Evolutionary conservation across 495 filamentous ascomycete species (phyloP), one percentile per base, ranked within the genome.

Genomic region (Xylaria sp.): DNA sequence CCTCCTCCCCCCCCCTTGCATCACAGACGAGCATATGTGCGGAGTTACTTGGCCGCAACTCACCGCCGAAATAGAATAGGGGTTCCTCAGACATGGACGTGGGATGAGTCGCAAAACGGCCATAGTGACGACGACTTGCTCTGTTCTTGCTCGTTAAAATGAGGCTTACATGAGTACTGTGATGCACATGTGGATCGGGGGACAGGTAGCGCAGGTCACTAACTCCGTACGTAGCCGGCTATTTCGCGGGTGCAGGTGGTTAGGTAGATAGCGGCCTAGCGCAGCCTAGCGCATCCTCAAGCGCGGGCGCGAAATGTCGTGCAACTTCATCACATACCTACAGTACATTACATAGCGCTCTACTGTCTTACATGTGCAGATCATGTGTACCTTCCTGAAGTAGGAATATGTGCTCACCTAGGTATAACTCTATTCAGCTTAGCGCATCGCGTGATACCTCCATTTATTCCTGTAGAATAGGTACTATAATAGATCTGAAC

Each of bases 271-370:
- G 58, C 37, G 37, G 48, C 31, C 31, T 67, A 67, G 64, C 64
- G 48, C 44, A 19, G 26, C 29, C 52, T 66, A 66, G 62, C 62
- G 62, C 64, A 50, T 33, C 26, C 43, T 26, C 64, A 67, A 53
- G 64, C 64, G 64, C 64, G 64, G 64, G 64, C 33, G 64, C n/a
- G 31, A 61, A 40, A 40, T 40, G 57, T 40, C 24, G 57, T 61
- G 58, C 29, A 15, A 61, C 58, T 61, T 43, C 58, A 43, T 43
- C 57, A 59, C 33, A 55, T 35, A 5, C 31, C n/a, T n/a, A n/a
- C n/a, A n/a, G n/a, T n/a, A n/a, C n/a, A n/a, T n/a, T n/a, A n/a
- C n/a, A n/a, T n/a, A n/a, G n/a, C n/a, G n/a, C n/a, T 57, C 33
- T 14, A 50, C 21, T 0, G 50, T 53, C 3, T 53, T 24, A 53